Evolutionary conservation across 176 grass and related monocot genomes (phyloP).

Genomic region (Aegilops sharonensis): DNA sequence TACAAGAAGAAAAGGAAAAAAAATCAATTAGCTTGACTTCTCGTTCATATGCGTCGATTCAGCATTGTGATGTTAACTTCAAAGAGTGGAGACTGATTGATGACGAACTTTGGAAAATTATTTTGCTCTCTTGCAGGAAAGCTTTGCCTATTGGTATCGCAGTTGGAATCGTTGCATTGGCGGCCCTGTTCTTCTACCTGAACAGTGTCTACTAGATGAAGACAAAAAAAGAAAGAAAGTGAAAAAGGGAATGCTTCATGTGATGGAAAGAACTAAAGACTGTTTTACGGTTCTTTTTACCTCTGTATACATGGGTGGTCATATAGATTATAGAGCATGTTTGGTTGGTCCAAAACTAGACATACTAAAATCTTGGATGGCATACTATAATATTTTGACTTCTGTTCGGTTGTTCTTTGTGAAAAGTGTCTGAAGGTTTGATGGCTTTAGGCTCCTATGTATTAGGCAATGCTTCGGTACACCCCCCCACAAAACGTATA

Average conservation of each 20-base stretch:
- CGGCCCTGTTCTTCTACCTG: conserved; percentile 73
- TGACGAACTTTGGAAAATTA: not conserved
- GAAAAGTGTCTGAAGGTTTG: too few species aligned
- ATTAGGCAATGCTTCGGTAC: too few species aligned
- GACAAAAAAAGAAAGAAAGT: not conserved
- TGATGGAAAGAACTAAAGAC: not conserved
- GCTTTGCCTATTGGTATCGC: conserved; percentile 72
- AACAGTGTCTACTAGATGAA: conserved; percentile 59
- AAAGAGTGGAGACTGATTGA: not conserved
- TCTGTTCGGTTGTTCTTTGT: not conserved
- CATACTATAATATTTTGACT: not conserved
- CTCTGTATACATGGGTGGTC: not conserved
- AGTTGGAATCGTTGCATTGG: conserved; percentile 50
- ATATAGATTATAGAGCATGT: not conserved
- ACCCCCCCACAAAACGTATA: too few species aligned
- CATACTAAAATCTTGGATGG: not conserved
- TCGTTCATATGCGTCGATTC: not conserved
- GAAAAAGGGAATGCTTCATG: not conserved
- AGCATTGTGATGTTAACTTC: not conserved
- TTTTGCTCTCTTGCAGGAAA: conserved; percentile 39
- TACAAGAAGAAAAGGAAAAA: not conserved
- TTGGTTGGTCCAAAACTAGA: not conserved
- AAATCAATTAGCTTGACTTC: not conserved
- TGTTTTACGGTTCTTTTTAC: conserved; percentile 1
- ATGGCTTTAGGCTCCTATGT: too few species aligned